Evolutionary conservation across 208 protist species (phyloP), one percentile per base, ranked within the genome.

Genomic region (Crithidia thermophila): DNA sequence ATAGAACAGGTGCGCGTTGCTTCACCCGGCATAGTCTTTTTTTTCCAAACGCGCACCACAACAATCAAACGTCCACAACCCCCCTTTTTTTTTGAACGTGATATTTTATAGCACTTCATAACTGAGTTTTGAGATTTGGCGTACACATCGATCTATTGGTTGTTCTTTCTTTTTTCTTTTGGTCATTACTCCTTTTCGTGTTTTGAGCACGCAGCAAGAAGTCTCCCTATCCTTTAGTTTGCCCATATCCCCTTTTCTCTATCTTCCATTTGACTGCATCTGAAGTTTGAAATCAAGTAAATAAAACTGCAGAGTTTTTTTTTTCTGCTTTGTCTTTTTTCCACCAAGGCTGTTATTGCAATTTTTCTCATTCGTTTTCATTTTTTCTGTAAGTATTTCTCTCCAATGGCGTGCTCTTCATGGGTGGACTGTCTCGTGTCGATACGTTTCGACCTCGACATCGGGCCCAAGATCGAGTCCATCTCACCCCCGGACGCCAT

Each of bases 391-490:
- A 67, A 57, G 69, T 56, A 52, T 64, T 28, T 65, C 56, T 77
- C 59, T 52, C 20, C 43, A 39, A 65, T 65, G 56, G 53, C 30
- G 31, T 55, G 72, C 58, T 88, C 84, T 25, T 62, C 71, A 30
- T 96, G 90, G 88, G 79, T 87, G 25, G 72, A 85, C 71, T 96
- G 90, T 45, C 76, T 96, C 27, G 75, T 90, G 21, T 88, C 80
- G 27, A 88, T 96, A n/a, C 85, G 87, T 25, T 96, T 96, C 72
- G 90, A 96, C 61, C 65, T 96, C 16, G 87, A 93, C 57, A 75
- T 93, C 68, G 90, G 90, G 1, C 90, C 90, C 2, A 79, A 82
- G 33, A 80, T 94, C 14, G 90, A 96, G 47, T 70, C 75, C 62
- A 75, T 94, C 39, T 31, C 51, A 4, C 90, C 90, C 0, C 63